Percentiles rank a stretch among this genome's conserved stretches.
Evolutionary conservation across 805 yeast species (phyloP).

Genomic region (Ogataea siamensis): DNA sequence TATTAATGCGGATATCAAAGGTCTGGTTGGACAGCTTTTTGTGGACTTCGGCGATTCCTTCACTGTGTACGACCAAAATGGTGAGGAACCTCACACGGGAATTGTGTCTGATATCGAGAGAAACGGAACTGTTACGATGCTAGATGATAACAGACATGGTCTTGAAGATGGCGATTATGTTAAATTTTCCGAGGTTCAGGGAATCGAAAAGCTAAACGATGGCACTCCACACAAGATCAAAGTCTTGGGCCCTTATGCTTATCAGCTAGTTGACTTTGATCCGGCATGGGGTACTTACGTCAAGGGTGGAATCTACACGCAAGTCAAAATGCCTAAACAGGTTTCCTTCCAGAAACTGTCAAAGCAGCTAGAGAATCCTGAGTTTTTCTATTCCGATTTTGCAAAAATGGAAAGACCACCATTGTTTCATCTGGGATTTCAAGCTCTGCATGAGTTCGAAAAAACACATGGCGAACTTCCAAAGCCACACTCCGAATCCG

Average conservation of each 20-base stretch:
- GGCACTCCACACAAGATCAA: slow-evolving; percentile 72
- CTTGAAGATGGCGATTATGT: slow-evolving; percentile 90
- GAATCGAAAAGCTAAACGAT: slow-evolving; percentile 69
- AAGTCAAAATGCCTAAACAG: slow-evolving; percentile 79
- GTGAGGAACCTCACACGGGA: slow-evolving; percentile 89
- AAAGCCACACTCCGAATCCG: slow-evolving; percentile 69
- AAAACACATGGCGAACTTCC: slow-evolving; percentile 70
- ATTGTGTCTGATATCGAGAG: slow-evolving; percentile 85
- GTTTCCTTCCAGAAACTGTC: slow-evolving; percentile 61
- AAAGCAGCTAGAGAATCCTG: slow-evolving; percentile 74
- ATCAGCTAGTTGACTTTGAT: slow-evolving; percentile 59
- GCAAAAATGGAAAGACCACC: slow-evolving; percentile 93
- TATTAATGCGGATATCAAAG: slow-evolving; percentile 78
- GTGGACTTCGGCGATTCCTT: slow-evolving; percentile 87
- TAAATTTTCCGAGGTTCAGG: slow-evolving; percentile 81
- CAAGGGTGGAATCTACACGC: slow-evolving; percentile 88
- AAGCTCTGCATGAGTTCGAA: slow-evolving; percentile 78
- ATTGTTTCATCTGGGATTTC: slow-evolving; percentile 88
- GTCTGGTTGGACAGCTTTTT: slow-evolving; percentile 84
- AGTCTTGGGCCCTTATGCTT: slow-evolving; percentile 94
- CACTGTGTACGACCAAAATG: slow-evolving; percentile 78
- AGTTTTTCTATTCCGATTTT: slow-evolving; percentile 76
- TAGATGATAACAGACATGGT: slow-evolving; percentile 91
- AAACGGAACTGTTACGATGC: slow-evolving; percentile 88
- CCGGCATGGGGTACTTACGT: slow-evolving; percentile 58